Conservation (phyloP, 139 green algal species). For the Marvania coccoides region DNA sequence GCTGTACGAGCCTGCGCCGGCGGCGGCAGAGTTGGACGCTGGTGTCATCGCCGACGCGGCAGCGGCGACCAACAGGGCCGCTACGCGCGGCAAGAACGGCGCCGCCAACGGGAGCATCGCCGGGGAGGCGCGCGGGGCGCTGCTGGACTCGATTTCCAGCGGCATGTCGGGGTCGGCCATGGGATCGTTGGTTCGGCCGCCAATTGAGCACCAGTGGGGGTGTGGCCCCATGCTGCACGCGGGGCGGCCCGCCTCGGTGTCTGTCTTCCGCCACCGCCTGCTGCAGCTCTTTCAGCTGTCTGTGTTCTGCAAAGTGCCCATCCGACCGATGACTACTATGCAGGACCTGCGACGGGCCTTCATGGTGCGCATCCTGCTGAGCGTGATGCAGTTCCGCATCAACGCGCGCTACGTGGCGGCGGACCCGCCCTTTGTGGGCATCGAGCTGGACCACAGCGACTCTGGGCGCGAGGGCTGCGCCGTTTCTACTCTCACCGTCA, state of each 20-base stretch:
- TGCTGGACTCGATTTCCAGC: not conserved
- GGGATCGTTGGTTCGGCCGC: slow-evolving; percentile 55
- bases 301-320: slow-evolving; percentile 95
- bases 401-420: slow-evolving; percentile 57
- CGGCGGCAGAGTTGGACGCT: not conserved
- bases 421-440: slow-evolving; percentile 71
- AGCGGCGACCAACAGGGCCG: not conserved
- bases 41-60: not conserved
- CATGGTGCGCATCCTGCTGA: slow-evolving; percentile 85
- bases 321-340: slow-evolving; percentile 62
- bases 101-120: slow-evolving; percentile 19
- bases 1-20: slow-evolving; percentile 2
- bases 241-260: slow-evolving; percentile 36
- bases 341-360: slow-evolving; percentile 62
- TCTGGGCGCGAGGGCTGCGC: slow-evolving; percentile 84
- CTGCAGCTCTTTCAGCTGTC: slow-evolving; percentile 91
- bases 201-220: slow-evolving; percentile 81
- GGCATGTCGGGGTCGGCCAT: not conserved
- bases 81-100: not conserved
- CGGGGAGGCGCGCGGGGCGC: not conserved
- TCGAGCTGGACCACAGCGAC: slow-evolving; percentile 91
- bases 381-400: slow-evolving; percentile 87
- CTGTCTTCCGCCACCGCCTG: slow-evolving; percentile 90
- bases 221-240: slow-evolving; percentile 13
- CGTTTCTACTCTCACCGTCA: slow-evolving; percentile 92